Evolutionary conservation across 768 basidiomycete genomes (phyloP).

Genomic region (Candolleomyces aberdarensis): DNA sequence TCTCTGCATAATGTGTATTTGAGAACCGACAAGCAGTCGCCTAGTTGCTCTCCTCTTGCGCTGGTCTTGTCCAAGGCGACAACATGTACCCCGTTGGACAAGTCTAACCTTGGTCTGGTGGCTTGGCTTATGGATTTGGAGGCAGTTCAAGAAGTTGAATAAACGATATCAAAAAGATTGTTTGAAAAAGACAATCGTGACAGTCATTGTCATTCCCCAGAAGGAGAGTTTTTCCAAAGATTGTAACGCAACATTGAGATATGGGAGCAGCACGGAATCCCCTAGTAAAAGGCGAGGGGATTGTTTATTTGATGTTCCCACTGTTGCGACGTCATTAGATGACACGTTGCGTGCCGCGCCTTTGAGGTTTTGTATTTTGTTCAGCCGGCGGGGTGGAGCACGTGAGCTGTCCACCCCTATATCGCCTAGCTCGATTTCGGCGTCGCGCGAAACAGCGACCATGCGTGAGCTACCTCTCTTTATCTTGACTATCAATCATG

Average conservation of each 20-base stretch:
- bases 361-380: conserved; percentile 35
- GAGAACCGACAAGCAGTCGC: too few species aligned
- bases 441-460: background rate
- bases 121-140: too few species aligned
- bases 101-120: too few species aligned
- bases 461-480: background rate
- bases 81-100: too few species aligned
- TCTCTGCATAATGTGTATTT: too few species aligned
- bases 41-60: too few species aligned
- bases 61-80: too few species aligned
- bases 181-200: too few species aligned
- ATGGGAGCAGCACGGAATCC: conserved; percentile 48
- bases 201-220: conserved; percentile 9
- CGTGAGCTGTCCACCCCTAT: conserved; percentile 18
- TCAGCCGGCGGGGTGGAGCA: conserved; percentile 32
- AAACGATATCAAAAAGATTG: too few species aligned
- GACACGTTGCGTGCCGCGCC: background rate
- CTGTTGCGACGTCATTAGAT: conserved; percentile 29
- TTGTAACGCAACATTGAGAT: conserved; percentile 38
- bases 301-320: conserved; percentile 47
- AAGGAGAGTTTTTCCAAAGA: conserved; percentile 40
- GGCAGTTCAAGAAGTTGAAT: too few species aligned
- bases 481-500: background rate
- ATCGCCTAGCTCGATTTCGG: background rate
- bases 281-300: conserved; percentile 59